phyloP scores from a whole-genome alignment of 2,329 filamentous ascomycete species.

The Pseudofabraea citricarpa region DNA sequence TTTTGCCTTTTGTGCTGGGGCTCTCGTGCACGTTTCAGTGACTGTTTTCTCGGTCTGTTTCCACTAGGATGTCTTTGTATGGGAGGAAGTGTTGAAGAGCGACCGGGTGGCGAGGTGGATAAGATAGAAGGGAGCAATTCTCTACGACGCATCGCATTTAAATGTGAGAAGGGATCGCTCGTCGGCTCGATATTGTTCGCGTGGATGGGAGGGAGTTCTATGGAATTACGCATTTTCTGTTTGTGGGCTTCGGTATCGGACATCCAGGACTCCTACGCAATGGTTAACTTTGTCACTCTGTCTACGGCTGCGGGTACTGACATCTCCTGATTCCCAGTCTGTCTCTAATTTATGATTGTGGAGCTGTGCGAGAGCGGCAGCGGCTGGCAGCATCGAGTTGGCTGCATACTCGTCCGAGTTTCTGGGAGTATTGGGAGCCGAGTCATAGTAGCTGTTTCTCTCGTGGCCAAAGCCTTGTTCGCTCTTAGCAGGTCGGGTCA shows the following conservation, averaged over 20 bases:
- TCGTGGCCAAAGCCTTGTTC: slow-evolving; percentile 52
- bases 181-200: slow-evolving; percentile 43
- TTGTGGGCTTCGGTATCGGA: slow-evolving; percentile 65
- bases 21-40: slow-evolving; percentile 73
- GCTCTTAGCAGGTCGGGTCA: slow-evolving; percentile 20
- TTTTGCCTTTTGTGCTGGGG: slow-evolving; percentile 76
- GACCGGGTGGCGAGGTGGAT: slow-evolving; percentile 74
- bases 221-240: slow-evolving; percentile 55
- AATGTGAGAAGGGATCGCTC: slow-evolving; percentile 66
- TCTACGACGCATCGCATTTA: slow-evolving; percentile 56
- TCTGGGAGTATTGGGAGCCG: slow-evolving; percentile 64
- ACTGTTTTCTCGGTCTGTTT: slow-evolving; percentile 76
- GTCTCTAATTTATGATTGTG: slow-evolving; percentile 71
- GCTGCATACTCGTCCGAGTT: slow-evolving; percentile 62
- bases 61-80: slow-evolving; percentile 69
- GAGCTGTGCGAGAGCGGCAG: slow-evolving; percentile 81
- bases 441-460: slow-evolving; percentile 62
- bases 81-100: slow-evolving; percentile 83
- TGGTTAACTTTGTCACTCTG: slow-evolving; percentile 7
- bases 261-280: slow-evolving; percentile 59
- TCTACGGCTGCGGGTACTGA: slow-evolving; percentile 37
- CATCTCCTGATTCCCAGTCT: slow-evolving; percentile 74
- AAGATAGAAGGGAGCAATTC: slow-evolving; percentile 81
- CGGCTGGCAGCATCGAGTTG: slow-evolving; percentile 60
- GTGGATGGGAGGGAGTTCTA: slow-evolving; percentile 70